phyloP scores from a whole-genome alignment of 768 basidiomycete species.

The Cantharellus cinnabarinus region DNA sequence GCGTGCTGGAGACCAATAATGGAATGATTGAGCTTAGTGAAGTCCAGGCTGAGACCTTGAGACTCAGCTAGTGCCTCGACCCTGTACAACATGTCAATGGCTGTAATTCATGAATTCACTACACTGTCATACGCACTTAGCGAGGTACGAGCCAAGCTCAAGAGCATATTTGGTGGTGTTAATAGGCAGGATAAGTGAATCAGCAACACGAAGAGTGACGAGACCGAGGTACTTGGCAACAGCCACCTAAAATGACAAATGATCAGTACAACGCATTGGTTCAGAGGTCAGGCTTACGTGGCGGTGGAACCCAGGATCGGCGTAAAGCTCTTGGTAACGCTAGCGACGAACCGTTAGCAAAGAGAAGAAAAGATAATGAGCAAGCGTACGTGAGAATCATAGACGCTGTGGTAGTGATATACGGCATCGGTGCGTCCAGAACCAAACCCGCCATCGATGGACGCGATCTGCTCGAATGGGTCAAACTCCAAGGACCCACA shows the following conservation, averaged over 20 bases:
- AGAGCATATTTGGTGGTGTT: conserved; percentile 48
- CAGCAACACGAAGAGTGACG: conserved; percentile 31
- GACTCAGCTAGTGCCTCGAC: conserved; percentile 28
- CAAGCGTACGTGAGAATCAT: conserved; percentile 7
- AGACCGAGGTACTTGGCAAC: conserved; percentile 47
- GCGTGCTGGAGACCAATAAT: conserved; percentile 16
- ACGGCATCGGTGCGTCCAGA: conserved; percentile 31
- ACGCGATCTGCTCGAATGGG: conserved; percentile 16
- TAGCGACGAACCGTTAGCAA: conserved; percentile 39
- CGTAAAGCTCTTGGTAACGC: conserved; percentile 53
- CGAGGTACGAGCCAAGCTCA: conserved; percentile 34
- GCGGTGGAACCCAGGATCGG: conserved; percentile 53
- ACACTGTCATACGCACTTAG: conserved; percentile 23
- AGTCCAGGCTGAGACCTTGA: conserved; percentile 12
- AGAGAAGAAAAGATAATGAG: conserved; percentile 25
- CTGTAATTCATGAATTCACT: not conserved
- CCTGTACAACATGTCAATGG: conserved; percentile 13
- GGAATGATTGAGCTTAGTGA: conserved; percentile 13
- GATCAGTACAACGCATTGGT: not conserved
- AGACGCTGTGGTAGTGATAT: conserved; percentile 40
- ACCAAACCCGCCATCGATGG: conserved; percentile 20
- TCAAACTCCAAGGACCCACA: not conserved
- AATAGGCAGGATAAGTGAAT: conserved; percentile 36
- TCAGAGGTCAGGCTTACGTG: conserved; percentile 29
- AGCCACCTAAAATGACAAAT: conserved; percentile 26